These are phyloP conservation scores for Camellia granthamiana DNA, from an alignment of 148 eudicot genomes.

Conservation along the genomic window DNA sequence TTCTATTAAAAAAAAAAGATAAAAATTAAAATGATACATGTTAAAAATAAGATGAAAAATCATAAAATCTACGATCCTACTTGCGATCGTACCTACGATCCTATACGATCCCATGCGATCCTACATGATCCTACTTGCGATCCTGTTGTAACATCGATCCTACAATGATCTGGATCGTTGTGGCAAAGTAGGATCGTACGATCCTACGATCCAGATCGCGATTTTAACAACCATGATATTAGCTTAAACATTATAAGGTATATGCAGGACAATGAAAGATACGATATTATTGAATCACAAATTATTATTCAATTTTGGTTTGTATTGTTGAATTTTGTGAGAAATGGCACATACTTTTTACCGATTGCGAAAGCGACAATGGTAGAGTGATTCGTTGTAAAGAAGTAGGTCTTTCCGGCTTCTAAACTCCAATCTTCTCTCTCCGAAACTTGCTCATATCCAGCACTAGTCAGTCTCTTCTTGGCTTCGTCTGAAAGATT, in stretches of 20 bases:
- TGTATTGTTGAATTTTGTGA: neutral
- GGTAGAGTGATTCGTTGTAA: conserved; percentile 88
- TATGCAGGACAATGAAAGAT: neutral
- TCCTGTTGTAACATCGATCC: no score
- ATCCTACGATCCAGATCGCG: no score
- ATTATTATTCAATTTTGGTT: neutral
- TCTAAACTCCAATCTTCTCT: conserved; percentile 76
- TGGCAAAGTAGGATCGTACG: no score
- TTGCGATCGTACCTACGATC: no score
- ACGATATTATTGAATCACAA: neutral
- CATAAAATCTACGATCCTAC: no score
- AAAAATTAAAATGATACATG: no score
- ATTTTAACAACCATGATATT: no score
- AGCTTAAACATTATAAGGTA: neutral
- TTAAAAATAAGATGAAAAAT: no score
- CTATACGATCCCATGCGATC: no score
- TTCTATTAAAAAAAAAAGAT: no score
- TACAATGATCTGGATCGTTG: no score
- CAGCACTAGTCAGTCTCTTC: conserved; percentile 65
- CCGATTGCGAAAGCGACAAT: conserved; percentile 97
- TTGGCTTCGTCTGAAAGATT: conserved; percentile 72
- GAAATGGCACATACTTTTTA: conserved; percentile 52
- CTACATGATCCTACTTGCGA: no score
- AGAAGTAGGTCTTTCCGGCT: conserved; percentile 79
- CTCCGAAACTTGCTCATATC: conserved; percentile 77